Evolutionary conservation across 306 rosid species (phyloP).

Genomic region (Vicia villosa): DNA sequence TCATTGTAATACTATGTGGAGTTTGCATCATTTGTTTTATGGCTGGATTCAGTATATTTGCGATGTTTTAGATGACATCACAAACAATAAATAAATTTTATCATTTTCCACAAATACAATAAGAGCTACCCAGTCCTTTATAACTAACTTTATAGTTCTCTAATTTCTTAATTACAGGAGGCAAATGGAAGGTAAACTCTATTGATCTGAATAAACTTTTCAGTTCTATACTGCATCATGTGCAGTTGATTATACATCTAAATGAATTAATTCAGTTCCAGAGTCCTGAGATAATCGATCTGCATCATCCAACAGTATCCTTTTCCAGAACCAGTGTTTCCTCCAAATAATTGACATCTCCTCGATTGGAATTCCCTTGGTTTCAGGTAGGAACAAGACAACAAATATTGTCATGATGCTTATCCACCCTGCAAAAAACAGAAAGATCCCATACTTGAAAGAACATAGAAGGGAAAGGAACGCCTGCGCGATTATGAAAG

Average conservation of each 20-base stretch:
- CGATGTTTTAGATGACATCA: not conserved
- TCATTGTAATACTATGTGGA: not conserved
- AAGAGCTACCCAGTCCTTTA: not conserved
- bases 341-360: conserved; percentile 47
- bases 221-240: not conserved
- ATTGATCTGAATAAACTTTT: not conserved
- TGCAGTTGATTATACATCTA: not conserved
- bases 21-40: not conserved
- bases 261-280: conserved; percentile 6
- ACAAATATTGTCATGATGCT: conserved; percentile 47
- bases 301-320: conserved; percentile 42
- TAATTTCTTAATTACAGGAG: not conserved
- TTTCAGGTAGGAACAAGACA: conserved; percentile 45
- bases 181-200: not conserved
- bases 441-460: conserved; percentile 45
- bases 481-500: conserved; percentile 45
- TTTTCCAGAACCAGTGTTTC: conserved; percentile 57
- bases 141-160: not conserved
- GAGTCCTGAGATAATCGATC: conserved; percentile 4
- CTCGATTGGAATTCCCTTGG: conserved; percentile 52
- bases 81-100: not conserved
- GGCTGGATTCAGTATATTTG: not conserved
- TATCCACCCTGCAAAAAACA: conserved; percentile 52
- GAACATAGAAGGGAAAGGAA: conserved; percentile 48
- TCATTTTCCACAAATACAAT: conserved; percentile 1